Percentiles rank a stretch among this genome's conserved stretches.
Evolutionary conservation across 805 yeast genomes (phyloP).

Genomic region (Lipomyces yamanashiensis): DNA sequence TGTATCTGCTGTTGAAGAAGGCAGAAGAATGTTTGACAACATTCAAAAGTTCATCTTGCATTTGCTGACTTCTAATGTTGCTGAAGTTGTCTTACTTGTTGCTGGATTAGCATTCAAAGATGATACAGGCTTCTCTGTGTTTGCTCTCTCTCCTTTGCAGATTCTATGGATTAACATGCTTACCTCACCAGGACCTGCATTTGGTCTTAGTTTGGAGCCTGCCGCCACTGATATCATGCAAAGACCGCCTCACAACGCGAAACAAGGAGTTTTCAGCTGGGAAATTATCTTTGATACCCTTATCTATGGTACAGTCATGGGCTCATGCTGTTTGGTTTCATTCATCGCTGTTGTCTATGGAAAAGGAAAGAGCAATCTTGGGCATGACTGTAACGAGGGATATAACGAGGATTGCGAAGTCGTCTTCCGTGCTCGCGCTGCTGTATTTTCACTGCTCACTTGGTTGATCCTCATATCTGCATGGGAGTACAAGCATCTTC

Average conservation of each 20-base stretch:
- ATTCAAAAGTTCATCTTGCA: constrained; percentile 80
- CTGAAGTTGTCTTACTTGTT: constrained; percentile 69
- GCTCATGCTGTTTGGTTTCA: constrained; percentile 66
- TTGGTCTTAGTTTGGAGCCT: constrained; percentile 75
- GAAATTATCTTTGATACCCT: constrained; percentile 72
- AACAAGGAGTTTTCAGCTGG: constrained; percentile 62
- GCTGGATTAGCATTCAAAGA: constrained; percentile 76
- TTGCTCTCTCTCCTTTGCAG: constrained; percentile 80
- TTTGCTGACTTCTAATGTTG: constrained; percentile 71
- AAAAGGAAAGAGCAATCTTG: constrained; percentile 67
- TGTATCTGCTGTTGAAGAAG: constrained; percentile 77
- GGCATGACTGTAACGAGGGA: constrained; percentile 62
- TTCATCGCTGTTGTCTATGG: constrained; percentile 73
- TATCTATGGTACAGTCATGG: constrained; percentile 75
- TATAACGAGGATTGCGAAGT: constrained; percentile 55
- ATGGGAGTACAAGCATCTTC: constrained; percentile 80
- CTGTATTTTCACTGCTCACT: constrained; percentile 79
- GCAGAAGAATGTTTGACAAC: constrained; percentile 76
- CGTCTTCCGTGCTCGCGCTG: constrained; percentile 77
- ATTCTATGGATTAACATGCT: constrained; percentile 79
- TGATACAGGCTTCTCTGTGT: constrained; percentile 66
- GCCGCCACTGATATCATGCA: constrained; percentile 68
- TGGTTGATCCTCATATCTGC: constrained; percentile 84
- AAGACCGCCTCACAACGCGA: constrained; percentile 63
- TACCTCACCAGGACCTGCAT: constrained; percentile 81